Evolutionary conservation across 2,329 filamentous ascomycete genomes (phyloP).

Genomic region (Nannizziopsis arthrosporioides): DNA sequence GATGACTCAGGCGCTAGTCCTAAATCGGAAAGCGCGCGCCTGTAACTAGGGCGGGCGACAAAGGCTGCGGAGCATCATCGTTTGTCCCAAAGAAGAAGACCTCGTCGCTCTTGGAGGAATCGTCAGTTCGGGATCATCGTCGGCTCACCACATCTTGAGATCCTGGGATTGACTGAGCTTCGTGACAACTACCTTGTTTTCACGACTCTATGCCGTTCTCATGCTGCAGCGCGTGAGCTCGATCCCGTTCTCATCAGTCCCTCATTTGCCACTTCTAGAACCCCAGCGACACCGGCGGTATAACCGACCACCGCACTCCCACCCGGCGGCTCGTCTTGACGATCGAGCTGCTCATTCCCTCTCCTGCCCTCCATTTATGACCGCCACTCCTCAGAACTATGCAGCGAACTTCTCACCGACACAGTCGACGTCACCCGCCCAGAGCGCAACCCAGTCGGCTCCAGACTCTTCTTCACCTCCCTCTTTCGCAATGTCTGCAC

Average conservation of each 20-base stretch:
- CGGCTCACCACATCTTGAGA: constrained; percentile 4
- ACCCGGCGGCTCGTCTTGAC: constrained; percentile 8
- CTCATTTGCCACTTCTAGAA: constrained; percentile 11
- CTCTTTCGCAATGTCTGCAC: constrained; percentile 34
- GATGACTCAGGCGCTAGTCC: constrained; percentile 3
- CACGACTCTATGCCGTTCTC: constrained; percentile 3
- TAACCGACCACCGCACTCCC: constrained; percentile 7
- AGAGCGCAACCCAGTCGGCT: constrained; percentile 32
- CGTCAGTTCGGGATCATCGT: constrained; percentile 9
- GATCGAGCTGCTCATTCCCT: constrained; percentile 21
- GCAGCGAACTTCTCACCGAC: constrained; percentile 35
- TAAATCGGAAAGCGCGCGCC: not conserved
- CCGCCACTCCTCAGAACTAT: constrained; percentile 40
- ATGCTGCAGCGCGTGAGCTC: constrained; percentile 9
- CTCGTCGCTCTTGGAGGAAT: not conserved
- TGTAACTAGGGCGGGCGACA: constrained; percentile 9
- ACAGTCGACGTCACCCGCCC: constrained; percentile 34
- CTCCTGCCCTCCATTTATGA: constrained; percentile 39
- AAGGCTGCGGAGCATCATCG: not conserved
- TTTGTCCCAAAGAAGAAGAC: not conserved
- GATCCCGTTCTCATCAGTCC: constrained; percentile 6
- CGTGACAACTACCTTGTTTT: constrained; percentile 1
- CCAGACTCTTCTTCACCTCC: constrained; percentile 33
- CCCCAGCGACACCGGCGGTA: constrained; percentile 7
- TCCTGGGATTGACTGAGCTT: not conserved